Evolutionary conservation across 495 filamentous ascomycete species (phyloP), one percentile per base, ranked within the genome.

Genomic region (Neurospora tetrasperma): DNA sequence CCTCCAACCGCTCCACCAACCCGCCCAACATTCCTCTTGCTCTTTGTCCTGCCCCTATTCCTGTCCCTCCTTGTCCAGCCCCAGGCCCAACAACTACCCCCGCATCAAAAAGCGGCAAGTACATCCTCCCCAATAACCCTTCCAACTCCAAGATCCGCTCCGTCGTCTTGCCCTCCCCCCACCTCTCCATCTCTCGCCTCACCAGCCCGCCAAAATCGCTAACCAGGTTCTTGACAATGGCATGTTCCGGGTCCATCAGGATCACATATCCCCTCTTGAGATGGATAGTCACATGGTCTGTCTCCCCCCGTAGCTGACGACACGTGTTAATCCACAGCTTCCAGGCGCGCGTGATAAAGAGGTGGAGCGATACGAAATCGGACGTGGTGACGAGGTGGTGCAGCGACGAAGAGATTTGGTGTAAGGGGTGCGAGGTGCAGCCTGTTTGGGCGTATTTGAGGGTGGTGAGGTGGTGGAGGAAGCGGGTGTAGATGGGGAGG

Each of bases 221-320:
- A 0, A 81, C 9, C 0, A 81, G 27, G 5, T 42, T 72, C n/a
- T 31, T 44, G 5, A 75, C 74, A 68, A 77, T 72, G 14, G 43
- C 2, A 20, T 70, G 66, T 0, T 71, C 43, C 12, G 77, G 73
- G 41, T 75, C 71, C 43, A 79, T 74, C 3, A 80, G 69, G 6
- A 79, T 80, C 6, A 79, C 79, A 27, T 79, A 80, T 5, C 79
- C 79, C 5, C 79, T 75, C 39, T 76, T 76, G 44, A 81, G 73
- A 69, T 81, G 79, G 59, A 80, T 80, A n/a, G 79, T 78, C 12
- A 78, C 74, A 16, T 75, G 70, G 71, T 81, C 78, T 5, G 74
- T 46, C 4, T 20, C 39, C 1, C 78, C 78, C 20, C 79, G 75
- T 0, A 72, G 42, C 1, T 27, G 38, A 11, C 43, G 40, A 16